These are phyloP conservation scores for Haplographium delicatum DNA, from an alignment of 495 filamentous ascomycete genomes.

Conservation along the genomic window DNA sequence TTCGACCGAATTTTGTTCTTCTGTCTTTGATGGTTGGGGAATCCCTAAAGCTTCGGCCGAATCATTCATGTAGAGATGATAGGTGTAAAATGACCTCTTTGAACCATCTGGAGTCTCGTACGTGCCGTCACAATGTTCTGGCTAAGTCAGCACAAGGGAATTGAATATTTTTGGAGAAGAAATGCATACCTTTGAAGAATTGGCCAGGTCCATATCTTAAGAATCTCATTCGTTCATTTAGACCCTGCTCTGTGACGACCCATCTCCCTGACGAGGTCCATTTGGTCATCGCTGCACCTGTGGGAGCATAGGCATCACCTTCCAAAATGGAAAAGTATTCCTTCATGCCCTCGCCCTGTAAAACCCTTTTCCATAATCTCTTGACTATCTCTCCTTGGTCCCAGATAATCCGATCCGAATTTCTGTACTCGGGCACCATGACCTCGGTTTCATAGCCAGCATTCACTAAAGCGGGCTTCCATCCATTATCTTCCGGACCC, in stretches of 20 bases:
- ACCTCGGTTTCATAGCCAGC: constrained; percentile 56
- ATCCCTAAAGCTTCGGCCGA: constrained; percentile 38
- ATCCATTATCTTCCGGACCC: constrained; percentile 32
- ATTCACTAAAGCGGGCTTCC: constrained; percentile 67
- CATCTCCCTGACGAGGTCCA: constrained; percentile 42
- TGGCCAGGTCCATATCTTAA: constrained; percentile 70
- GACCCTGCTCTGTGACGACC: constrained; percentile 40
- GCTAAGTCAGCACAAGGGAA: neutral
- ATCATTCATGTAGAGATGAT: constrained; percentile 81
- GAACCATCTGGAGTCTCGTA: constrained; percentile 55
- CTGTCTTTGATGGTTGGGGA: neutral
- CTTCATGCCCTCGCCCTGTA: constrained; percentile 21
- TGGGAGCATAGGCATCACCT: constrained; percentile 10
- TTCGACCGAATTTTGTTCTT: constrained; percentile 18
- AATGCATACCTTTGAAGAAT: constrained; percentile 61
- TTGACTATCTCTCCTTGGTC: constrained; percentile 57
- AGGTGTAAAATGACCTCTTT: constrained; percentile 63
- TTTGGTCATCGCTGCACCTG: constrained; percentile 1
- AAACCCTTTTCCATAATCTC: constrained; percentile 50
- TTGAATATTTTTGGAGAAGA: neutral
- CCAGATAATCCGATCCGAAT: constrained; percentile 67
- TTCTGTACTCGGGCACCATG: constrained; percentile 50
- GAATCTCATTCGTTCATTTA: constrained; percentile 79
- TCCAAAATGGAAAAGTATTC: constrained; percentile 17
- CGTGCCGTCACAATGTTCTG: constrained; percentile 69